Base-by-base conservation (phyloP, 2,329 filamentous ascomycete genomes). In the Cladosporium sp. region DNA sequence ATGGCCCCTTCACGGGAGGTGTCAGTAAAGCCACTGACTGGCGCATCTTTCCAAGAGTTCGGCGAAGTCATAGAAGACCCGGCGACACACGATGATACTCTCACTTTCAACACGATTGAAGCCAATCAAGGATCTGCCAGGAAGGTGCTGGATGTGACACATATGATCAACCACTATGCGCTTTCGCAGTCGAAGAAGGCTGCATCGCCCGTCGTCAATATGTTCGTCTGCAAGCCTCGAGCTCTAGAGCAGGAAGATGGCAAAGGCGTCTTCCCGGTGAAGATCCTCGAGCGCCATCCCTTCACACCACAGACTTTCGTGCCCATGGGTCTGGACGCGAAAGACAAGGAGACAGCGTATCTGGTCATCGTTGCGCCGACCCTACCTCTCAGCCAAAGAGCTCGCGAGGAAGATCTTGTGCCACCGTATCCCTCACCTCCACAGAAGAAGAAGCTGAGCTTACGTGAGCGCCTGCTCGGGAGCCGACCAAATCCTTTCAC, bases 271-370 rank as follows among this genome's bases (percentile, higher is more conserved):
- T 89, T 96, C 70, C 78, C 82, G 45, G 81, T 97, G 55, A 74
- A 75, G 19, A 83, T 96, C 58, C 83, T 97, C 28, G 94, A 99
- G 73, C 82, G 94, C 37, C 94, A 99, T 73, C 93, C 94, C 0
- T 97, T 86, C 74, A 97, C 94, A 1, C 90, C 90, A 1, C 94
- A 99, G 76, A 96, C 91, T 0, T 97, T 99, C 73, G 82, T 90
- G 42, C 94, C 94, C 0, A 77, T 97, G 51, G 83, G 83, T 35
- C 66, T 86, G 25, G 77, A 74, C 1, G 65, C 74, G 10, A 74
- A 75, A n/a, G 74, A 79, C 54, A 64, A 64, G 55, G 66, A 72
- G 54, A 77, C 78, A 10, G 75, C 78, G 20, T 97, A 93, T 71
- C 82, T 99, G 24, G 89, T 97, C 60, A 84, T 97, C 62, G 93